Conservation (phyloP, 2,329 filamentous ascomycete species). For the Rugonectria rugulosa region DNA sequence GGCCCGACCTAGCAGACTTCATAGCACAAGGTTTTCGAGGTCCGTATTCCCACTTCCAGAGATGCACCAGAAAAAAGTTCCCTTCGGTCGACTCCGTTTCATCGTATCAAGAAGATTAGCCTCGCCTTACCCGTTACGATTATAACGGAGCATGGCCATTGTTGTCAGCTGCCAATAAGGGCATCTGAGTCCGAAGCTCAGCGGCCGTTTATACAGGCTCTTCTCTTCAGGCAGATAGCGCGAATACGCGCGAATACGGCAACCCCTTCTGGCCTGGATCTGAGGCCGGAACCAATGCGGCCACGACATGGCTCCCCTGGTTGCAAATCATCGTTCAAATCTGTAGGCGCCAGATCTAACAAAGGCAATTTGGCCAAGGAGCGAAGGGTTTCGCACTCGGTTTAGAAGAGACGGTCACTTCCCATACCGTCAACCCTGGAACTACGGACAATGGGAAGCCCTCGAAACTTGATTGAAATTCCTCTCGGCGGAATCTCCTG, state of each 20-base stretch:
- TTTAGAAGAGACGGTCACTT: background rate
- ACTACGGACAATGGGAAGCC: no score
- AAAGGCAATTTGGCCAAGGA: background rate
- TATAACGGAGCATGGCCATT: conserved; percentile 2
- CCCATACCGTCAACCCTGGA: background rate
- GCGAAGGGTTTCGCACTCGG: background rate
- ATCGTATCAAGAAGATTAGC: conserved; percentile 19
- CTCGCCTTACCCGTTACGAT: background rate
- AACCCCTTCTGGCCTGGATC: background rate
- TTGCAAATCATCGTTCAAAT: background rate
- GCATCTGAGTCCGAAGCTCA: background rate
- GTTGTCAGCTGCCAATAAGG: background rate
- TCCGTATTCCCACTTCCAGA: conserved; percentile 7
- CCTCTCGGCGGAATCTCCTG: no score
- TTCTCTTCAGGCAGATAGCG: background rate
- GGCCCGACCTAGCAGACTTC: background rate
- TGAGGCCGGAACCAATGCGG: background rate
- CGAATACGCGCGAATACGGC: background rate
- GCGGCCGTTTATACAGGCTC: conserved; percentile 1
- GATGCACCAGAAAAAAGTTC: background rate
- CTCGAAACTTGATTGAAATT: no score
- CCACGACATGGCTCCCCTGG: conserved; percentile 3
- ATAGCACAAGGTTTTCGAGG: background rate
- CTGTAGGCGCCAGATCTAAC: background rate
- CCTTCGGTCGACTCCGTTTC: conserved; percentile 2